These are phyloP conservation scores for Ophiostoma sp. DNA, from an alignment of 2,329 filamentous ascomycete species.

Conservation along the genomic window DNA sequence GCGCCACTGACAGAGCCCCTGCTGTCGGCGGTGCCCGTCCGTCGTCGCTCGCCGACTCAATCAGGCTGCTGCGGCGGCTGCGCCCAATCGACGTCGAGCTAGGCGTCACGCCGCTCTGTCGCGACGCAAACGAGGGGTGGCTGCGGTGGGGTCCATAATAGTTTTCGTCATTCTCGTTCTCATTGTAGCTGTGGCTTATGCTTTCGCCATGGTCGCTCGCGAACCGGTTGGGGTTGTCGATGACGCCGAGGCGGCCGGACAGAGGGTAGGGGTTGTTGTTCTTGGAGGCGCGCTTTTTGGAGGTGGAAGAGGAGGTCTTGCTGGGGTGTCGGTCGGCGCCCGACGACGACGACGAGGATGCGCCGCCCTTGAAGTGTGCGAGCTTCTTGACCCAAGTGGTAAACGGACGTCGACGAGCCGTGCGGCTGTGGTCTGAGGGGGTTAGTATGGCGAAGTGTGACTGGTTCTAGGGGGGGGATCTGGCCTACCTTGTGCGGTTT, in stretches of 20 bases:
- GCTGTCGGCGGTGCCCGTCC: conserved; percentile 57
- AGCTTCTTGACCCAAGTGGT: conserved; percentile 93
- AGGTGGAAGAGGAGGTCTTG: conserved; percentile 30
- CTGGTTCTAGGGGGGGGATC: neutral
- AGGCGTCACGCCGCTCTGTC: conserved; percentile 49
- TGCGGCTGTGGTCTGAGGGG: conserved; percentile 59
- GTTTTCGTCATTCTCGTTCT: neutral
- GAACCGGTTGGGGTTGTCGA: conserved; percentile 23
- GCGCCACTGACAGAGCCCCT: conserved; percentile 71
- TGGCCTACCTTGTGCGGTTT: conserved; percentile 34
- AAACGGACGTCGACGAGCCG: conserved; percentile 78
- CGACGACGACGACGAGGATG: conserved; percentile 44
- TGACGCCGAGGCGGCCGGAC: conserved; percentile 59
- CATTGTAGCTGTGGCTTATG: neutral
- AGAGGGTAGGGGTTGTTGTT: conserved; percentile 93
- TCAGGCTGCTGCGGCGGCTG: conserved; percentile 55
- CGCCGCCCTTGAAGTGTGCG: conserved; percentile 72
- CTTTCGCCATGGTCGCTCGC: neutral
- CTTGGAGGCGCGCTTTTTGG: conserved; percentile 62
- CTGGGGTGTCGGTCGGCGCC: conserved; percentile 54
- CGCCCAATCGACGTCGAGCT: conserved; percentile 56
- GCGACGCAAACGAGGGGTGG: conserved; percentile 56
- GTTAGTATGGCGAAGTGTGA: neutral
- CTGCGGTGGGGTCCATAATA: conserved; percentile 35
- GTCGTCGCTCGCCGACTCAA: conserved; percentile 62